Evolutionary conservation across 106 monocot genomes (phyloP).

Genomic region (Dendrobium catenatum): DNA sequence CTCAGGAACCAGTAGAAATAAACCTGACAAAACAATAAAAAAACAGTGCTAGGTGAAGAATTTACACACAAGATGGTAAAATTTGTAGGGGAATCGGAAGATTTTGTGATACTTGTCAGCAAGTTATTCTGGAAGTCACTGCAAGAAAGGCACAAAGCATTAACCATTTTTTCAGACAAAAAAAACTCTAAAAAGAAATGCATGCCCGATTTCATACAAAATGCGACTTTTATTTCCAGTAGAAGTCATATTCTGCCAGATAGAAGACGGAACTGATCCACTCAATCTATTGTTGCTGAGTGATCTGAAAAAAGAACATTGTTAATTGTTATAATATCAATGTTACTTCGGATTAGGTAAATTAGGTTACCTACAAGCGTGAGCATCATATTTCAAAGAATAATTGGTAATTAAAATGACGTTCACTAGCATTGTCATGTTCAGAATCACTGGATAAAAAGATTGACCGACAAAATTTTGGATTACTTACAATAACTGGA

Average conservation of each 20-base stretch:
- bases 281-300: slow-evolving; percentile 43
- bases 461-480: background rate
- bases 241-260: slow-evolving; percentile 46
- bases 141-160: slow-evolving; percentile 11
- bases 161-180: background rate
- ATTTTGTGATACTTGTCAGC: slow-evolving; percentile 32
- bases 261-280: slow-evolving; percentile 52
- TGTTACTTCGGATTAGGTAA: background rate
- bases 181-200: no score
- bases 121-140: slow-evolving; percentile 79
- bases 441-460: background rate
- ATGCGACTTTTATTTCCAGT: slow-evolving; percentile 38
- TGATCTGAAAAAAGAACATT: slow-evolving; percentile 35
- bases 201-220: slow-evolving; percentile 36
- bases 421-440: background rate
- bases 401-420: background rate
- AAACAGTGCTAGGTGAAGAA: background rate
- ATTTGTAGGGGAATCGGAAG: slow-evolving; percentile 38
- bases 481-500: slow-evolving; percentile 61
- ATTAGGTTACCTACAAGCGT: background rate
- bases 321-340: background rate
- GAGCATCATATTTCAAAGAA: background rate
- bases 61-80: slow-evolving; percentile 56
- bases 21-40: background rate
- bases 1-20: background rate